Conservation (phyloP, 73 alveolate species). For the Paramecium pentaurelia region DNA sequence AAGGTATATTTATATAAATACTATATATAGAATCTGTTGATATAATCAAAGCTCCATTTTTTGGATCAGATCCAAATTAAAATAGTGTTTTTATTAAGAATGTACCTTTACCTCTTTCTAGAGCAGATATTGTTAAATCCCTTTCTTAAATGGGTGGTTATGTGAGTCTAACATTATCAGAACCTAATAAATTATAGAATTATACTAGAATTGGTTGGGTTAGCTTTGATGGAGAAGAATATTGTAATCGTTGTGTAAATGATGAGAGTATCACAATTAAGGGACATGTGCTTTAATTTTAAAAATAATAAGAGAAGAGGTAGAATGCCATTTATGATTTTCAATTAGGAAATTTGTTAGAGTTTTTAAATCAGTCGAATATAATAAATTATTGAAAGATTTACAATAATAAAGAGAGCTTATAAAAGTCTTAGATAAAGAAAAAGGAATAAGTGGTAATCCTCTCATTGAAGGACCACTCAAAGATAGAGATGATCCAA, state of each 20-base stretch:
- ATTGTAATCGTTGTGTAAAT: not conserved
- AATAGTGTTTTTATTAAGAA: not conserved
- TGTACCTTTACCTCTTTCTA: slow-evolving; percentile 7
- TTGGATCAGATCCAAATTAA: not conserved
- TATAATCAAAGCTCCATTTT: not conserved
- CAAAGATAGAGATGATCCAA: slow-evolving; percentile 38
- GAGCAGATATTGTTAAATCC: not conserved
- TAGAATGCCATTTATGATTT: not conserved
- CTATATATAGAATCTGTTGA: not conserved
- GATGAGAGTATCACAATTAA: not conserved
- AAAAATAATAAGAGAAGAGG: slow-evolving; percentile 24
- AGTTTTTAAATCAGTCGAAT: slow-evolving; percentile 6
- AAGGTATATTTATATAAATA: not conserved
- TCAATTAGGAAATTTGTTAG: not conserved
- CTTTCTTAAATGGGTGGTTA: not conserved
- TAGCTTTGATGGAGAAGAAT: slow-evolving; percentile 12
- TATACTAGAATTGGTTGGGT: slow-evolving; percentile 40
- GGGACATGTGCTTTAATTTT: not conserved
- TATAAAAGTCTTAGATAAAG: not conserved
- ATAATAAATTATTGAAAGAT: not conserved
- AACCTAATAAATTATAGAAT: not conserved
- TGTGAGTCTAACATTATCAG: slow-evolving; percentile 4
- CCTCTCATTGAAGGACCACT: slow-evolving; percentile 27
- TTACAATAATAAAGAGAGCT: not conserved
- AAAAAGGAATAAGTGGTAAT: slow-evolving; percentile 6